phyloP scores from a whole-genome alignment of 768 basidiomycete species.

The Naganishia friedmannii region DNA sequence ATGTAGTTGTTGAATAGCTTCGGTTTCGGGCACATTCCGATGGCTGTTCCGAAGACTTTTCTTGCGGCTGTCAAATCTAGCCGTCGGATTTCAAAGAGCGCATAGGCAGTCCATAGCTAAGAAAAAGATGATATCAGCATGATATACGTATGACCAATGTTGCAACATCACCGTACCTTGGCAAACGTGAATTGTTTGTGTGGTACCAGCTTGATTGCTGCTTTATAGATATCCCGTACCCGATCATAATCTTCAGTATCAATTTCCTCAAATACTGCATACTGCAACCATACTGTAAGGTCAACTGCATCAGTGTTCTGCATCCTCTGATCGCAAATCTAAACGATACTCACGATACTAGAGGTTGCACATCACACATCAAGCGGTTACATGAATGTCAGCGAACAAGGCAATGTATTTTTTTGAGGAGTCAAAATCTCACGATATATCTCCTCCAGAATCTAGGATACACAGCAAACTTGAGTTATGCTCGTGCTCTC shows the following conservation, averaged over 20 bases:
- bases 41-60: conserved; percentile 80
- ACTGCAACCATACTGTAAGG: conserved; percentile 72
- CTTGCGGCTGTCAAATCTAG: conserved; percentile 78
- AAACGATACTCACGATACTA: neutral
- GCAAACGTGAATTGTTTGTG: conserved; percentile 98
- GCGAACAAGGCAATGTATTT: neutral
- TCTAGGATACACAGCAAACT: conserved; percentile 27
- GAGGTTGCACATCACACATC: neutral
- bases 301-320: neutral
- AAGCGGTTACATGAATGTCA: neutral
- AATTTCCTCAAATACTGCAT: conserved; percentile 94
- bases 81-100: conserved; percentile 83
- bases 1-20: conserved; percentile 94
- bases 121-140: conserved; percentile 10
- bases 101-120: conserved; percentile 80
- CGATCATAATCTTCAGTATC: conserved; percentile 88
- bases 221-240: conserved; percentile 86
- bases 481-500: neutral
- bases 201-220: conserved; percentile 79
- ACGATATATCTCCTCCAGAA: conserved; percentile 55
- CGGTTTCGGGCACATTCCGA: conserved; percentile 96
- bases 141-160: no score
- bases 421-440: neutral
- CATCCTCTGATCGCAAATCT: no score
- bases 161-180: conserved; percentile 56